These are phyloP conservation scores for Candida xyloterini DNA, from an alignment of 805 yeast species.

Conservation along the genomic window DNA sequence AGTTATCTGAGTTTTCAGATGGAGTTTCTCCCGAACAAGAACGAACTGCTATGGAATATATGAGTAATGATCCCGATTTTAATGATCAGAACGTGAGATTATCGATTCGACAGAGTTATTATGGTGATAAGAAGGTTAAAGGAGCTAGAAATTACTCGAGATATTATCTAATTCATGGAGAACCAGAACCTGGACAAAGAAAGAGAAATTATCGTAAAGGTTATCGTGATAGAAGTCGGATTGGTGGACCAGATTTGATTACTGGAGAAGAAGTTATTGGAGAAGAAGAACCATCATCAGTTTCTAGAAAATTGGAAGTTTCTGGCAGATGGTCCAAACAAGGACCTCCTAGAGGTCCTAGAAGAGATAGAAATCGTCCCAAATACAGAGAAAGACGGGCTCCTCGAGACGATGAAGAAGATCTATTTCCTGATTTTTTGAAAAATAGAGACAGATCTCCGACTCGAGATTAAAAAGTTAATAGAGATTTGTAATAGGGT, in stretches of 20 bases:
- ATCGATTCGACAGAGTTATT: slow-evolving; percentile 47
- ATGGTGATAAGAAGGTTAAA: slow-evolving; percentile 53
- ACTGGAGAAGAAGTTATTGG: slow-evolving; percentile 27
- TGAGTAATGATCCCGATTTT: slow-evolving; percentile 16
- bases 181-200: slow-evolving; percentile 49
- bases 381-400: slow-evolving; percentile 15
- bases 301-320: slow-evolving; percentile 23
- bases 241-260: slow-evolving; percentile 30
- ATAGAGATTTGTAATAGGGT: too few relatives aligned
- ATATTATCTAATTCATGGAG: slow-evolving; percentile 69
- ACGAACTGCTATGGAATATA: slow-evolving; percentile 41
- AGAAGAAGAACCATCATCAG: slow-evolving; percentile 1
- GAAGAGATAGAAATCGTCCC: slow-evolving; percentile 1
- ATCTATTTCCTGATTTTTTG: slow-evolving; percentile 35
- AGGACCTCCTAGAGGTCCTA: slow-evolving; percentile 14
- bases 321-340: slow-evolving; percentile 20
- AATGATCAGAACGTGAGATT: slow-evolving; percentile 32
- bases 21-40: slow-evolving; percentile 31
- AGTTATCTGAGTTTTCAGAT: slow-evolving; percentile 16
- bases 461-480: slow-evolving; percentile 11
- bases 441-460: slow-evolving; percentile 29
- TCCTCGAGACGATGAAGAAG: slow-evolving; percentile 32
- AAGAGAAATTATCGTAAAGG: slow-evolving; percentile 13
- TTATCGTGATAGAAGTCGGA: slow-evolving; percentile 17
- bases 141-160: slow-evolving; percentile 58